These are phyloP conservation scores for Thalia dealbata DNA, from an alignment of 176 grass and related monocot genomes.

Conservation along the genomic window DNA sequence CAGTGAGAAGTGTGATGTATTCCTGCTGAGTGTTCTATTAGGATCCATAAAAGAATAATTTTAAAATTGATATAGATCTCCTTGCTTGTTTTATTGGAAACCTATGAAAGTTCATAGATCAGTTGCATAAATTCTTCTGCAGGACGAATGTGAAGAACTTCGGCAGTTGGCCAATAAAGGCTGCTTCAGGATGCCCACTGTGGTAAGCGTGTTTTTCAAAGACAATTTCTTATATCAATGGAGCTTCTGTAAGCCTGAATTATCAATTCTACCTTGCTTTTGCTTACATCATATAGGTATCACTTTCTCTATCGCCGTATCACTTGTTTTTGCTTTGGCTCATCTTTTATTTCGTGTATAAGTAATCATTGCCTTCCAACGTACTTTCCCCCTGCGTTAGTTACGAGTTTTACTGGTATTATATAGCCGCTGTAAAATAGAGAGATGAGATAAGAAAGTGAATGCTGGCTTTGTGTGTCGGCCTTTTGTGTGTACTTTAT, in stretches of 20 bases:
- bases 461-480: neutral
- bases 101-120: neutral
- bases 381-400: neutral
- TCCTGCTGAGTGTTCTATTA: neutral
- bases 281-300: neutral
- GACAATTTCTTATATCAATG: neutral
- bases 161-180: slow-evolving; percentile 44
- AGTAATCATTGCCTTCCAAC: neutral
- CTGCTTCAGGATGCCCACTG: slow-evolving; percentile 44
- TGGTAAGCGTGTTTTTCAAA: slow-evolving; percentile 41
- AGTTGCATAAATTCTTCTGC: slow-evolving; percentile 27
- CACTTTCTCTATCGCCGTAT: neutral
- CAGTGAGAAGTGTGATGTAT: neutral
- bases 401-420: neutral
- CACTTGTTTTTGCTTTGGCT: neutral
- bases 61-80: neutral
- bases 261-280: neutral
- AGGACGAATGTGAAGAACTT: slow-evolving; percentile 68
- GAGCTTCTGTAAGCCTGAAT: neutral
- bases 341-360: too few relatives aligned
- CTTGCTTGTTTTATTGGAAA: neutral
- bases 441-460: neutral
- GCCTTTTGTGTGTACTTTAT: too few relatives aligned
- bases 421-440: neutral
- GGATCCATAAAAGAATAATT: neutral